Evolutionary conservation across 768 basidiomycete species (phyloP), one percentile per base, ranked within the genome.

Genomic region (Tulasnella calospora): DNA sequence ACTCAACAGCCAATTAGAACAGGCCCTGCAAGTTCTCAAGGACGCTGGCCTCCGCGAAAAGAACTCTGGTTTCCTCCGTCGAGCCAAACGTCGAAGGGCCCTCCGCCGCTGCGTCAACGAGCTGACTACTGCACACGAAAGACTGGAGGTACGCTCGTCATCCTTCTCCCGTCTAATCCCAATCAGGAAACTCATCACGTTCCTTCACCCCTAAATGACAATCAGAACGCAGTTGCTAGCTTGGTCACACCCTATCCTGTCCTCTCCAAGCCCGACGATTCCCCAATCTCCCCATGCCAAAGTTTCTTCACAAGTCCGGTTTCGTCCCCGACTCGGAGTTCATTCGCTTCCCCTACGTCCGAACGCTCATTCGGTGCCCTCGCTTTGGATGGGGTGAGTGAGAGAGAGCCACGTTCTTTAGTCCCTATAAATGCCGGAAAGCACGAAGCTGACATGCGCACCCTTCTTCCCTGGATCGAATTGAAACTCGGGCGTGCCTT

Each of bases 1-100:
- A 35, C 61, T 27, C 61, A 44, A 67, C 61, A 67, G 61, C 61
- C 61, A 67, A 67, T 67, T 67, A 67, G 61, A 67, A 67, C 61
- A 67, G 13, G 61, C 61, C 61, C 61, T 67, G 30, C 61, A 67
- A 67, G 12, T 67, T 35, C 61, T 67, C 61, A 33, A 67, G 33
- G 27, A 67, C 30, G 61, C 61, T 33, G 61, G 61, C 61, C 61
- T 67, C 30, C 61, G 61, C 33, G 30, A 67, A 67, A 67, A 67
- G 27, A 67, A 67, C 61, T 67, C 30, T 27, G 61, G 61, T 2
- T 33, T 67, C 61, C 10, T 67, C 30, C 61, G 61, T 30, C 61
- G 61, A 67, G 61, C 61, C 15, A 67, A 27, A 35, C 33, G 33
- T 27, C 61, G 61, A 3, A 67, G 61, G 13, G 61, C 61, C 19